Conservation (phyloP, 177 flowering plant species). For the Vitis hybrid region DNA sequence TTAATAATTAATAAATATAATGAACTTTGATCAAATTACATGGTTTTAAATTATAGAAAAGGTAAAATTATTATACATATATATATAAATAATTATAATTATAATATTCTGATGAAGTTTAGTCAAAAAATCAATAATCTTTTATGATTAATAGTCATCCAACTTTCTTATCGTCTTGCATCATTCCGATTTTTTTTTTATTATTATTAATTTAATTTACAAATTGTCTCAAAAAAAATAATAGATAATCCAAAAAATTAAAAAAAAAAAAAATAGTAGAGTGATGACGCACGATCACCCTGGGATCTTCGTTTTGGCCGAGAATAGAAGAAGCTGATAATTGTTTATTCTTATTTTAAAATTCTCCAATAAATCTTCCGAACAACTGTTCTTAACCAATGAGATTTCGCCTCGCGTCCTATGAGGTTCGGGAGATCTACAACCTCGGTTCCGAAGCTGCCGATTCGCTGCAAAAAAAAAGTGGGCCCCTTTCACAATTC, state of each 20-base stretch:
- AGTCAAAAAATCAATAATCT: too few relatives aligned
- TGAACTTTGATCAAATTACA: too few relatives aligned
- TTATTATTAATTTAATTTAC: conserved; percentile 1
- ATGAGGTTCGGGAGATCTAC: conserved; percentile 28
- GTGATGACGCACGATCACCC: conserved; percentile 9
- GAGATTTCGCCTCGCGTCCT: background rate
- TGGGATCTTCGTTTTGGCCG: conserved; percentile 26
- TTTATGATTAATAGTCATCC: too few relatives aligned
- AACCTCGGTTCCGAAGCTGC: conserved; percentile 18
- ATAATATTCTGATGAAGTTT: too few relatives aligned
- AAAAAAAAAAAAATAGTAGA: background rate
- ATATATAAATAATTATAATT: too few relatives aligned
- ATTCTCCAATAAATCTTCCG: background rate
- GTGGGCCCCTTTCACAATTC: background rate
- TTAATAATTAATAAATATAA: too few relatives aligned
- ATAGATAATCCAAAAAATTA: background rate
- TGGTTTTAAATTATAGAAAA: too few relatives aligned
- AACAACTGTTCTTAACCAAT: conserved; percentile 12
- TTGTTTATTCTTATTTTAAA: background rate
- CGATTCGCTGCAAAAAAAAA: background rate
- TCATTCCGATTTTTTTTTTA: background rate
- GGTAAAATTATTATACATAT: too few relatives aligned
- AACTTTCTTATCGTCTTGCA: too few relatives aligned
- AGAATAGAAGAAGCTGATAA: conserved; percentile 11
- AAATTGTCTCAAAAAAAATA: background rate